These are phyloP conservation scores for Salix brachista DNA, from an alignment of 345 rosid genomes.

Conservation along the genomic window DNA sequence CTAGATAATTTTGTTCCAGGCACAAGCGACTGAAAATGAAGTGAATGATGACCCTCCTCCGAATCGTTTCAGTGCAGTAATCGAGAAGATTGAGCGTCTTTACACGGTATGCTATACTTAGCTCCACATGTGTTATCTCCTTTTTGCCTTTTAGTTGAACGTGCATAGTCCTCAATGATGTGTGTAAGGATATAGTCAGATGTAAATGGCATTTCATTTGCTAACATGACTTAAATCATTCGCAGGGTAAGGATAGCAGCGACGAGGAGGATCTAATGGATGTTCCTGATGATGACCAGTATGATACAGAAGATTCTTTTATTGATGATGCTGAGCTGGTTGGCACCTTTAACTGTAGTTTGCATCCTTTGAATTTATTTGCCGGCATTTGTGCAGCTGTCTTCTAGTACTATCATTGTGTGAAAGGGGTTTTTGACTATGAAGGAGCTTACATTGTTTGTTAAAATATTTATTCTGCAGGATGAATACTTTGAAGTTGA, in stretches of 20 bases:
- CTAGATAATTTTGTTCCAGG: conserved; percentile 29
- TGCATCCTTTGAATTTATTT: not conserved
- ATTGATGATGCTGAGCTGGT: conserved; percentile 96
- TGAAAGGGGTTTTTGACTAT: not conserved
- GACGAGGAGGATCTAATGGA: conserved; percentile 86
- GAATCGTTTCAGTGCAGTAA: conserved; percentile 79
- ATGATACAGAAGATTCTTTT: conserved; percentile 95
- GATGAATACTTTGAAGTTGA: conserved; percentile 98
- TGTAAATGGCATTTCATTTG: conserved; percentile 5
- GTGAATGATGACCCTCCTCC: conserved; percentile 53
- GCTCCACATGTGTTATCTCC: not conserved
- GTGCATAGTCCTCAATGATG: not conserved
- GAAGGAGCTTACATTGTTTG: not conserved
- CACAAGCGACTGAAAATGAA: conserved; percentile 44
- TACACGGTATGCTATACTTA: conserved; percentile 54
- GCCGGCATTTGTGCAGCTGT: not conserved
- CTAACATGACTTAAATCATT: conserved; percentile 20
- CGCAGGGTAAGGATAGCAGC: conserved; percentile 89
- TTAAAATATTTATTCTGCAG: conserved; percentile 36
- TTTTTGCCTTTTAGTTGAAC: not conserved
- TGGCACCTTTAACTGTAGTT: conserved; percentile 21
- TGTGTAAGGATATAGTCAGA: not conserved
- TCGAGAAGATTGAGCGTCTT: conserved; percentile 94
- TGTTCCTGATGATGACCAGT: conserved; percentile 85
- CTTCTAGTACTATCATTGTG: not conserved